Percentiles rank a stretch among this genome's conserved stretches.
phyloP scores from a whole-genome alignment of 2,329 filamentous ascomycete genomes.

The Fusarium sp. region DNA sequence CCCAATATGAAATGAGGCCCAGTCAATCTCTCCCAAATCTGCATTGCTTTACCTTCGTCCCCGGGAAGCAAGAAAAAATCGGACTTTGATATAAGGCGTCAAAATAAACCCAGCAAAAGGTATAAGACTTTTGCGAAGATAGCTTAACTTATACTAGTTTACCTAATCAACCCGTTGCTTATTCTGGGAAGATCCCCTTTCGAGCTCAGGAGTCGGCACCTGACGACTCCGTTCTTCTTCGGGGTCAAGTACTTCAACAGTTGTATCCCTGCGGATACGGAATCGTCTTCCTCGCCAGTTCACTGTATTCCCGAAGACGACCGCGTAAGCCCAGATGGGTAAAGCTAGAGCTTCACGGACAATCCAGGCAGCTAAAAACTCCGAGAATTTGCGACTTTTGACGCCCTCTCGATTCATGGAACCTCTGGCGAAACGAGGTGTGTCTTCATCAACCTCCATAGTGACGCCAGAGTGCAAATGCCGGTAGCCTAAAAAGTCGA shows the following conservation, averaged over 20 bases:
- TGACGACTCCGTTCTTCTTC: constrained; percentile 14
- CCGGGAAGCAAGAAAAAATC: neutral
- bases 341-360: constrained; percentile 84
- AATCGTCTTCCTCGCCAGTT: constrained; percentile 88
- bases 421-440: constrained; percentile 76
- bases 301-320: constrained; percentile 87
- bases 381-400: constrained; percentile 64
- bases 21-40: neutral
- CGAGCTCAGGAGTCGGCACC: constrained; percentile 37
- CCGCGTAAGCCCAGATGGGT: constrained; percentile 90
- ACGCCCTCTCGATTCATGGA: constrained; percentile 49
- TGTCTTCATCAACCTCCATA: constrained; percentile 75
- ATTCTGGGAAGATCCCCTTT: constrained; percentile 36
- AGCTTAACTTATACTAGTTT: too few relatives aligned
- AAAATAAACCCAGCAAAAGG: neutral
- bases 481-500: constrained; percentile 79
- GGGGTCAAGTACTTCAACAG: constrained; percentile 62
- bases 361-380: constrained; percentile 86
- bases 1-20: neutral
- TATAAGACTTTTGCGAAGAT: too few relatives aligned
- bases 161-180: constrained; percentile 41
- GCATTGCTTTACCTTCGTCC: neutral
- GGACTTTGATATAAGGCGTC: neutral
- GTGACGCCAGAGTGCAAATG: constrained; percentile 78
- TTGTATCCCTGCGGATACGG: constrained; percentile 84